Evolutionary conservation across 768 basidiomycete species (phyloP), one percentile per base, ranked within the genome.

Genomic region (Leccinum boreale): DNA sequence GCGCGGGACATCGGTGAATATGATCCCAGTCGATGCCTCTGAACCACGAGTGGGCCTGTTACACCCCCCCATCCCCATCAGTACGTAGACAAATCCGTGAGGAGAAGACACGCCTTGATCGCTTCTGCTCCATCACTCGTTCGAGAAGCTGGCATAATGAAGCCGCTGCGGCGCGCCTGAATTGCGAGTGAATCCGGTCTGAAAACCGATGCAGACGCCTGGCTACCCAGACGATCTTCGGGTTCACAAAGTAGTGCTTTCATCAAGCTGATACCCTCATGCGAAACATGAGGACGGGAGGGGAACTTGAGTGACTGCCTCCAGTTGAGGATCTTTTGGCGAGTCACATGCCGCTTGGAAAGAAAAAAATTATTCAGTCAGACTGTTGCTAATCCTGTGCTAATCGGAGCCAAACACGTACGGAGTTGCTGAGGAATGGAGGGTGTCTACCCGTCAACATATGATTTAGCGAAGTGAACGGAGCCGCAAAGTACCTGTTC

Each of bases 311-410:
- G 80, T 24, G 89, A 83, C 70, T 88, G 87, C 61, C 86, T 87
- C 94, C 95, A 98, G 77, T 94, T 94, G 66, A 98, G 78, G 73
- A 98, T 98, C 79, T 96, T 98, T 78, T 97, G 93, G 59, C 95
- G 83, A 55, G 95, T 98, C 68, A 93, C 85, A 75, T 96, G 94
- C 28, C 96, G 85, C 90, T 93, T 23, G 65, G 12, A 62, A 60
- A 60, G 39, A 42, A 55, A 47, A 46, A 45, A 55, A 44, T 33
- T 46, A 46, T 55, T 14, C 45, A 51, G 50, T 56, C 62, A 64
- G 62, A 28, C 35, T 23, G 59, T 46, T 60, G 49, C 65, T 52
- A 63, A 59, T 57, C 58, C 56, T 64, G 67, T 62, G 64, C 60
- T 60, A 42, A 58, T 61, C 60, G 49, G 59, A 53, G 35, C 57